Evolutionary conservation across 345 rosid genomes (phyloP).

Genomic region (Reutealis trisperma): DNA sequence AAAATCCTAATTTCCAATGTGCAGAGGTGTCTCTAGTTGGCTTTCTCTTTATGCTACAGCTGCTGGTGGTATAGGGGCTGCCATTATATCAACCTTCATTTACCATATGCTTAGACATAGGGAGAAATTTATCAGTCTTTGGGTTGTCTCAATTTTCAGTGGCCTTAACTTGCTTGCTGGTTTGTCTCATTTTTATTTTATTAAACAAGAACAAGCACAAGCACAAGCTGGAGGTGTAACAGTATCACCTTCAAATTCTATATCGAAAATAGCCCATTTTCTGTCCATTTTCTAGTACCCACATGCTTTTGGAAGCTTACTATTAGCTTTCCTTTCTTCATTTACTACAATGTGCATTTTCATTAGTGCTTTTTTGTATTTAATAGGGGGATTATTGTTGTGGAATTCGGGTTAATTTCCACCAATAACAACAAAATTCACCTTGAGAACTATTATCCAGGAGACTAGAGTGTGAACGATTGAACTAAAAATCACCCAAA

Average conservation of each 20-base stretch:
- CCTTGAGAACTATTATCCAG: no score
- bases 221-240: slow-evolving; percentile 2
- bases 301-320: slow-evolving; percentile 47
- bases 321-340: slow-evolving; percentile 44
- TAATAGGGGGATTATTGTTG: no score
- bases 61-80: slow-evolving; percentile 51
- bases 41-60: slow-evolving; percentile 52
- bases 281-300: slow-evolving; percentile 45
- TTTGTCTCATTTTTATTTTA: slow-evolving; percentile 24
- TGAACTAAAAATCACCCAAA: no score
- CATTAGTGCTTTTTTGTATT: slow-evolving; percentile 39
- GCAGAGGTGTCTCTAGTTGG: slow-evolving; percentile 52
- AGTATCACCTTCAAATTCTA: background rate
- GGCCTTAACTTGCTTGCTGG: slow-evolving; percentile 60
- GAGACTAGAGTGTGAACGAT: no score
- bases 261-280: slow-evolving; percentile 26
- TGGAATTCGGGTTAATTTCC: no score
- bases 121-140: slow-evolving; percentile 38
- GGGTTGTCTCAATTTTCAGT: slow-evolving; percentile 67
- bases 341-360: slow-evolving; percentile 65
- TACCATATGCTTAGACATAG: slow-evolving; percentile 49
- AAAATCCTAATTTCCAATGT: slow-evolving; percentile 25
- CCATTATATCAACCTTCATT: slow-evolving; percentile 49
- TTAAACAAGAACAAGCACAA: slow-evolving; percentile 18
- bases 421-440: no score